Evolutionary conservation across 306 rosid species (phyloP).

Genomic region (Vachellia pachyceras): DNA sequence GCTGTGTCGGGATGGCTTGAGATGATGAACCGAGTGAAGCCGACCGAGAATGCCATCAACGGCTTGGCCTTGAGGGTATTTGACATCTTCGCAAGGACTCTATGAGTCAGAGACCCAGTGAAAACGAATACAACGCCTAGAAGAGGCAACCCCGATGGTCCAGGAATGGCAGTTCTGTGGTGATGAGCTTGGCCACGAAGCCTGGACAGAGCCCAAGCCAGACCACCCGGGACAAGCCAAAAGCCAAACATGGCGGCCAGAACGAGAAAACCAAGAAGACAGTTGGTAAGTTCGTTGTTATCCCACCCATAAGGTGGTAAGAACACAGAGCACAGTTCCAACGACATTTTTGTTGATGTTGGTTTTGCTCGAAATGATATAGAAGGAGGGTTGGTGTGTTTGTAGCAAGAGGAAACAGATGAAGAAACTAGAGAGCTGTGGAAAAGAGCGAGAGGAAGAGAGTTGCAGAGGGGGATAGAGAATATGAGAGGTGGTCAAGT

Average conservation of each 20-base stretch:
- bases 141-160: conserved; percentile 73
- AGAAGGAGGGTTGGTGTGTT: neutral
- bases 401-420: neutral
- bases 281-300: conserved; percentile 32
- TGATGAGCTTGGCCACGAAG: conserved; percentile 15
- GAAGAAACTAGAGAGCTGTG: neutral
- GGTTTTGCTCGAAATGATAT: conserved; percentile 1
- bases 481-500: neutral
- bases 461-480: neutral
- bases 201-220: conserved; percentile 67
- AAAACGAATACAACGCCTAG: conserved; percentile 54
- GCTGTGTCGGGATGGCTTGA: conserved; percentile 64
- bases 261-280: conserved; percentile 37
- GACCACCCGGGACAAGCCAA: conserved; percentile 76
- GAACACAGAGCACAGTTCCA: conserved; percentile 39
- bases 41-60: conserved; percentile 72
- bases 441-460: neutral
- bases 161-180: conserved; percentile 46
- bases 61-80: conserved; percentile 45
- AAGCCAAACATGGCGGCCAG: conserved; percentile 40
- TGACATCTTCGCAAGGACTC: conserved; percentile 51
- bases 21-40: conserved; percentile 67
- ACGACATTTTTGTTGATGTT: conserved; percentile 42
- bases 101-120: conserved; percentile 53
- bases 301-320: conserved; percentile 25